These are phyloP conservation scores for Neurospora terricola DNA, from an alignment of 495 filamentous ascomycete species.

Conservation along the genomic window DNA sequence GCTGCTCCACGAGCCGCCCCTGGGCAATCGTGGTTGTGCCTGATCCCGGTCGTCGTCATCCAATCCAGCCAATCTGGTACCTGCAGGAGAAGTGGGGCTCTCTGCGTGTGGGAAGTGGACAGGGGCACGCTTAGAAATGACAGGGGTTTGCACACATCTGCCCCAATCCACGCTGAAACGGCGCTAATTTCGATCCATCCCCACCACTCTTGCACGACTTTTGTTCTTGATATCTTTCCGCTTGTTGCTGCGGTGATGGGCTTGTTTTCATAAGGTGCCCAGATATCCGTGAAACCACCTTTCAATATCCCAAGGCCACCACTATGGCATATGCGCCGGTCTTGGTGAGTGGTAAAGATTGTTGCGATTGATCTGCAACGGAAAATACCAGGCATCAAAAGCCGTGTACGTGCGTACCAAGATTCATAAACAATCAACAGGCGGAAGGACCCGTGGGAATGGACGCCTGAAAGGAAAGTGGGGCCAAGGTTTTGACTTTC, in stretches of 20 bases:
- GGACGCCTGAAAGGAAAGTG: neutral
- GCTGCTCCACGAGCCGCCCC: neutral
- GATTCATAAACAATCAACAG: neutral
- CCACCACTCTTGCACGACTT: neutral
- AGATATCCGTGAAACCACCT: neutral
- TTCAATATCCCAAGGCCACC: neutral
- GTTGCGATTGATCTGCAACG: neutral
- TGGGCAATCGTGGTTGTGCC: neutral
- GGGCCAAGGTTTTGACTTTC: neutral
- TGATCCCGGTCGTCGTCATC: constrained; percentile 17
- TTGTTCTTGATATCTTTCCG: neutral
- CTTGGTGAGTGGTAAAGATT: neutral
- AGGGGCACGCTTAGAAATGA: neutral
- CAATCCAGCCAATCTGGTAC: constrained; percentile 28
- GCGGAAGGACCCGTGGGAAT: neutral
- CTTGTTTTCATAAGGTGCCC: neutral
- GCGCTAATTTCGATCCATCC: constrained; percentile 5
- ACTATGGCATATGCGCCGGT: neutral
- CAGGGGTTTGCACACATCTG: neutral
- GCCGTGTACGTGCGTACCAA: neutral
- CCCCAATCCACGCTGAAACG: constrained; percentile 7
- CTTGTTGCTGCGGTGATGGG: neutral
- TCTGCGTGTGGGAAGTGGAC: neutral
- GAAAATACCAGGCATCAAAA: neutral
- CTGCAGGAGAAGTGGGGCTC: constrained; percentile 16